Conservation (phyloP, 306 rosid species). For the Sicyos edulis region DNA sequence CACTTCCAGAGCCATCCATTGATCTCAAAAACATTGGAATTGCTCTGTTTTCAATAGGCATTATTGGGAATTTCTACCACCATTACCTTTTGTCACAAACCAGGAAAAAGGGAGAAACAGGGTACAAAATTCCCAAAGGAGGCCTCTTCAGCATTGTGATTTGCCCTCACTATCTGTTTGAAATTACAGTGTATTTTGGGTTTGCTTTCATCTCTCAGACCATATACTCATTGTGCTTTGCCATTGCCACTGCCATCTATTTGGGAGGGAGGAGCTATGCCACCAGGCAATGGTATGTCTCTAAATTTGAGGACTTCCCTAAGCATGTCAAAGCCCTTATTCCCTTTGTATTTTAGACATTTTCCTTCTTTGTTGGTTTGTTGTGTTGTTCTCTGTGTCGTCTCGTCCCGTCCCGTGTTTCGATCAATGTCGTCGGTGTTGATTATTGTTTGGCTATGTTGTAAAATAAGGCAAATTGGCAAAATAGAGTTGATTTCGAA, state of each 20-base stretch:
- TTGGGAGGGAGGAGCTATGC: conserved; percentile 67
- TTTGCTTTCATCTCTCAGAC: conserved; percentile 55
- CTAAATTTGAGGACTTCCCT: conserved; percentile 74
- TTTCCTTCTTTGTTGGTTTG: too few species aligned
- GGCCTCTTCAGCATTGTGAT: conserved; percentile 60
- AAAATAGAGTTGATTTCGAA: too few species aligned
- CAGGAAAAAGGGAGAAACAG: conserved; percentile 50
- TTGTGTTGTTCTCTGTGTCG: too few species aligned
- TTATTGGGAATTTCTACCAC: conserved; percentile 71
- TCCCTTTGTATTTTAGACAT: conserved; percentile 42
- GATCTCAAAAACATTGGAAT: conserved; percentile 48
- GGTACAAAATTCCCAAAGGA: conserved; percentile 61
- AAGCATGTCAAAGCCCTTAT: conserved; percentile 52
- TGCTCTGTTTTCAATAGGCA: conserved; percentile 45
- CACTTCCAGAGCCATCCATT: conserved; percentile 47
- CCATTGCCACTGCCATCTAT: conserved; percentile 44
- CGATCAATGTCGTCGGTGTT: too few species aligned
- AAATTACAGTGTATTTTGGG: conserved; percentile 50
- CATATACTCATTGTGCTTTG: conserved; percentile 33
- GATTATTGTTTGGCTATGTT: too few species aligned
- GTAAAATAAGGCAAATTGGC: too few species aligned
- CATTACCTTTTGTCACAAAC: conserved; percentile 57
- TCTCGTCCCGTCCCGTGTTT: too few species aligned
- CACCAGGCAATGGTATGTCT: conserved; percentile 45
- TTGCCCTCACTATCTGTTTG: conserved; percentile 84